Percentiles rank a stretch among this genome's conserved stretches.
These are phyloP conservation scores for Tilletia caries DNA, from an alignment of 1,284 basidiomycete genomes.

Conservation along the genomic window DNA sequence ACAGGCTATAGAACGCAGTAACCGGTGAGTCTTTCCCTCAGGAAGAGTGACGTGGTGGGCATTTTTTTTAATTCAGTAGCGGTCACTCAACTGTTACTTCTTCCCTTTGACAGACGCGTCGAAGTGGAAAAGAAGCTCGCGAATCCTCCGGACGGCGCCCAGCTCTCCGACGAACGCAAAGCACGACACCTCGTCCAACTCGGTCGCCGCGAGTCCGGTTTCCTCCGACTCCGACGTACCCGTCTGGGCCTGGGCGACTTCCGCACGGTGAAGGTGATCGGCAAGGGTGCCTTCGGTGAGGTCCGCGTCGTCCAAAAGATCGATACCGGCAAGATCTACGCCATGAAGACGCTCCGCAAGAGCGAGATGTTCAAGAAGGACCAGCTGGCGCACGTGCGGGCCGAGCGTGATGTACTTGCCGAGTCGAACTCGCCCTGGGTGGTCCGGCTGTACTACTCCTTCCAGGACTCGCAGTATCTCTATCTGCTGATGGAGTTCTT, in stretches of 20 bases:
- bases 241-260: slow-evolving; percentile 91
- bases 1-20: slow-evolving; percentile 81
- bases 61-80: too few species aligned
- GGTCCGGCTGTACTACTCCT: slow-evolving; percentile 95
- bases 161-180: slow-evolving; percentile 70
- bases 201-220: slow-evolving; percentile 74
- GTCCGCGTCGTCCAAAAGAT: slow-evolving; percentile 93
- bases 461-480: slow-evolving; percentile 92
- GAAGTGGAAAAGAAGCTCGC: slow-evolving; percentile 81
- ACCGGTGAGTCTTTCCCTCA: slow-evolving; percentile 59
- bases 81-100: slow-evolving; percentile 23
- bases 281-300: slow-evolving; percentile 98
- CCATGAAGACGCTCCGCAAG: slow-evolving; percentile 98
- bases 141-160: slow-evolving; percentile 40
- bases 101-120: slow-evolving; percentile 65
- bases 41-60: too few species aligned
- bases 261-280: slow-evolving; percentile 95
- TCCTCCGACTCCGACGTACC: slow-evolving; percentile 82
- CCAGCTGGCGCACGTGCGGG: slow-evolving; percentile 92
- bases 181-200: slow-evolving; percentile 85
- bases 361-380: slow-evolving; percentile 99
- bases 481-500: slow-evolving; percentile 99
- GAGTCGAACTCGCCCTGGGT: slow-evolving; percentile 98
- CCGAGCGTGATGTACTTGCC: slow-evolving; percentile 95
- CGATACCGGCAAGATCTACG: slow-evolving; percentile 96